These are phyloP conservation scores for Mycena olivaceomarginata DNA, from an alignment of 768 basidiomycete genomes.

Conservation along the genomic window DNA sequence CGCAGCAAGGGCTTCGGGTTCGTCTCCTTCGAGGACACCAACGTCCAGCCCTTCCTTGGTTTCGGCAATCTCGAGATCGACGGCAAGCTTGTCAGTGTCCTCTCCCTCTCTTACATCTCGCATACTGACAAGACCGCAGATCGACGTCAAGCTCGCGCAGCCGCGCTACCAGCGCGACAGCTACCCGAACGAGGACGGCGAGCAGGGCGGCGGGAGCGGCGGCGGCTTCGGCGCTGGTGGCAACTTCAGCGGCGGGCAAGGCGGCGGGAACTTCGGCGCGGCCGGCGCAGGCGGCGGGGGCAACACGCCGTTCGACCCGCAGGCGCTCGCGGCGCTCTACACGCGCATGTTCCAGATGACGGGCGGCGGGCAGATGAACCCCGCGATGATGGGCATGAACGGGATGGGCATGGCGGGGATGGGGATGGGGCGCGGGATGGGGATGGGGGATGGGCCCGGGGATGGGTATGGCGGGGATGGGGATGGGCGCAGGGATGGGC, in stretches of 20 bases:
- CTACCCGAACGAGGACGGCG: slow-evolving; percentile 70
- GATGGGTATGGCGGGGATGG: slow-evolving; percentile 57
- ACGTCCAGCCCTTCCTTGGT: slow-evolving; percentile 91
- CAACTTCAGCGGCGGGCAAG: slow-evolving; percentile 56
- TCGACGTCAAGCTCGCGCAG: slow-evolving; percentile 98
- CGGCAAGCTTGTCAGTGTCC: slow-evolving; percentile 88
- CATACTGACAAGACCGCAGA: slow-evolving; percentile 66
- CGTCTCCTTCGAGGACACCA: slow-evolving; percentile 95
- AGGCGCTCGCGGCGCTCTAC: slow-evolving; percentile 94
- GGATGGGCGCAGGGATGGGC: slow-evolving; percentile 63
- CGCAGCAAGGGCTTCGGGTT: slow-evolving; percentile 99
- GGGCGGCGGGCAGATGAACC: slow-evolving; percentile 73
- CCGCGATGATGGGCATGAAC: slow-evolving; percentile 72
- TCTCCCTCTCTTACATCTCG: too few relatives aligned
- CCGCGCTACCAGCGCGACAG: slow-evolving; percentile 89
- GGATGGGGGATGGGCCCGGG: slow-evolving; percentile 60
- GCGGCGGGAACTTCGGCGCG: slow-evolving; percentile 44
- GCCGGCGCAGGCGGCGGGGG: slow-evolving; percentile 56
- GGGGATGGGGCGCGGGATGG: slow-evolving; percentile 60
- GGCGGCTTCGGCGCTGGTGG: slow-evolving; percentile 65
- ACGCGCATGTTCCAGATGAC: slow-evolving; percentile 96
- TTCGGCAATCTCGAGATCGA: slow-evolving; percentile 95
- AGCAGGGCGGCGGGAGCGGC: slow-evolving; percentile 55
- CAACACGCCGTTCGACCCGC: slow-evolving; percentile 90
- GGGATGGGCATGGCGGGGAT: slow-evolving; percentile 58